Percentiles rank a stretch among this genome's conserved stretches.
These are phyloP conservation scores for Moesziomyces globuligerus DNA, from an alignment of 1,284 basidiomycete genomes.

Conservation along the genomic window DNA sequence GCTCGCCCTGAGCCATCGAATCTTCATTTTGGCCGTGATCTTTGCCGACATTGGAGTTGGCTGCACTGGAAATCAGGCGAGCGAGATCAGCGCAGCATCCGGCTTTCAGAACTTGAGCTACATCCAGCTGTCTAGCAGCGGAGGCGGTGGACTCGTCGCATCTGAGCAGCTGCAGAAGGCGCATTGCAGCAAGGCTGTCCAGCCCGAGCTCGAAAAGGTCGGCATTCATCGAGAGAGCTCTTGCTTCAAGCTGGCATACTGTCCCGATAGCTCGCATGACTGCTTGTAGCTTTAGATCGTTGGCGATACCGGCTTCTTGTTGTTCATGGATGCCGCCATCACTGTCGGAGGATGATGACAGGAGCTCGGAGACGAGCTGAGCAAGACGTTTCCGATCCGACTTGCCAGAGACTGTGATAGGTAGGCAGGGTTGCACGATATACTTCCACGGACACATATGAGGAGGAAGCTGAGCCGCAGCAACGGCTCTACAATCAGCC, in stretches of 20 bases:
- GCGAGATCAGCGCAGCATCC: constrained; percentile 5
- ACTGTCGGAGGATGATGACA: background rate
- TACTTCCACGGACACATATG: constrained; percentile 21
- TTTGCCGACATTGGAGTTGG: no score
- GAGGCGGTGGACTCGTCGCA: constrained; percentile 5
- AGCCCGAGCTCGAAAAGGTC: constrained; percentile 13
- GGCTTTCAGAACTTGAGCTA: constrained; percentile 4
- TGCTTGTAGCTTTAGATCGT: background rate
- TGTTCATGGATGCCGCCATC: background rate
- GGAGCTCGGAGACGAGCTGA: constrained; percentile 1
- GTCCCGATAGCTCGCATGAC: constrained; percentile 2
- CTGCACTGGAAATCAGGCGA: constrained; percentile 3
- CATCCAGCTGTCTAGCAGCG: background rate
- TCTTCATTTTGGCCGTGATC: no score
- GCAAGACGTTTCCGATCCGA: constrained; percentile 14
- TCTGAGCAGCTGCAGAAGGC: constrained; percentile 17
- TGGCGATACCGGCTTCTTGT: background rate
- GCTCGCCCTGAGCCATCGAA: background rate
- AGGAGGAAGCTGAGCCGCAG: constrained; percentile 13
- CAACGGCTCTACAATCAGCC: constrained; percentile 16
- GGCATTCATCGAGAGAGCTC: background rate
- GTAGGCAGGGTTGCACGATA: constrained; percentile 4
- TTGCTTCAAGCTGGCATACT: constrained; percentile 3
- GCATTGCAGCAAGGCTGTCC: constrained; percentile 28
- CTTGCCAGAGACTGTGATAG: constrained; percentile 15